Evolutionary conservation across 106 monocot genomes (phyloP), one percentile per base, ranked within the genome.

Genomic region (Amphibolis antarctica): DNA sequence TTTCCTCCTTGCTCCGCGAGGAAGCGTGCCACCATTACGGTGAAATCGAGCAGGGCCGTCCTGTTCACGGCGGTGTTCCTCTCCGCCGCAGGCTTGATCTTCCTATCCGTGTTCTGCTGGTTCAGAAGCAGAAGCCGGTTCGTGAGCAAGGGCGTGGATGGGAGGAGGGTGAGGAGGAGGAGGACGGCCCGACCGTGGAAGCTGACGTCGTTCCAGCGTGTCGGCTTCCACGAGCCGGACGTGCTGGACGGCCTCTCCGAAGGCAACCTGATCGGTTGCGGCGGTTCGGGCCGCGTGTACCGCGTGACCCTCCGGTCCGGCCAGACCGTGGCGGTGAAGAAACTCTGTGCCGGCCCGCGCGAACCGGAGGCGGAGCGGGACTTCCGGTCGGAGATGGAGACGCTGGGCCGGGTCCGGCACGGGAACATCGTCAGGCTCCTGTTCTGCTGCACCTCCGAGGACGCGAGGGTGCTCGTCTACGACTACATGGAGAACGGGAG

Each of bases 401-500:
- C 84, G 3, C 26, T 84, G 68, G 80, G 80, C 12, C 55, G 74
- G 14, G 74, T 80, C 27, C 70, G 85, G 64, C 85, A 85, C 55
- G 69, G 55, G 12, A 85, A 85, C 59, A 81, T 85, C 60, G 80
- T 85, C 47, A 85, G 81, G 71, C 78, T 85, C 14, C 73, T 85
- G 57, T 75, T 85, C 56, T 85, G 74, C 80, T 85, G 80, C 80
- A 46, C 74, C 53, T 59, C 77, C 23, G 80, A 75, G 44, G 80
- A 77, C 9, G 63, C 55, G 26, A 77, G 50, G 48, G 50, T 74
- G 12, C 66, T 84, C 22, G 80, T 71, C 3, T 80, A 75, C 73
- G 84, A 84, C 74, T 84, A 77, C 84, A 74, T 77, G 80, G 80
- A 80, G 77, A 84, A 84, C 22, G 80, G 80, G 17, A 80, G 71